Evolutionary conservation across 805 yeast species (phyloP), one percentile per base, ranked within the genome.

Genomic region (Ogataea pilisensis): DNA sequence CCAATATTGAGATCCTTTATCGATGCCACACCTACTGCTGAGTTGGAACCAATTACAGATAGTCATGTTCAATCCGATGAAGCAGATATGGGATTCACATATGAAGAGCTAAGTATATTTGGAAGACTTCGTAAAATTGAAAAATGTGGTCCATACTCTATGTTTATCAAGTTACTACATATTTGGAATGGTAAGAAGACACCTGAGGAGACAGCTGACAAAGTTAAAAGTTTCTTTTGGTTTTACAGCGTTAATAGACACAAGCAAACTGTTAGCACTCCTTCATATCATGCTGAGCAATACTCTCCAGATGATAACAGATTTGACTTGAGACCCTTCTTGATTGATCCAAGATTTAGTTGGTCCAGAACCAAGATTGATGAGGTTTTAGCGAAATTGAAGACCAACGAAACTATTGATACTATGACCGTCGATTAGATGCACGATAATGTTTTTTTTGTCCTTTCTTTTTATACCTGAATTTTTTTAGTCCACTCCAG

Each of bases 221-320:
- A 95, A 60, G 99, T 93, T 9, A 91, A 93, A 62, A 72, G 80
- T 41, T 93, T 93, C 65, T 93, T 86, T 74, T 90, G 85, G 70
- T 93, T 77, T 60, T 95, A 93, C 64, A 96, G 97, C 4, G 78
- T 93, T 42, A 93, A 93, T 63, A 80, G 99, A 55, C 99, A 93
- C 64, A 93, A 93, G 65, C 93, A 87, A 80, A 93, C 99, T 1
- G 90, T 91, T n/a, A 73, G 90, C 61, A 93, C 99, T 0, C 99
- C 99, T 12, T 77, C 95, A 28, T 93, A 93, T 58, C 99, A 93
- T 55, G 99, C 99, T 0, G 99, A 93, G 61, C 95, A 87, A 56
- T 93, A 93, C 59, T 90, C 98, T 2, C 97, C 99, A 1, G 99
- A 93, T 63, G 99, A 93, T 63, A 93, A 93, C 61, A 74, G 99